Evolutionary conservation across 2,329 filamentous ascomycete genomes (phyloP).

Genomic region (Apiospora koreana): DNA sequence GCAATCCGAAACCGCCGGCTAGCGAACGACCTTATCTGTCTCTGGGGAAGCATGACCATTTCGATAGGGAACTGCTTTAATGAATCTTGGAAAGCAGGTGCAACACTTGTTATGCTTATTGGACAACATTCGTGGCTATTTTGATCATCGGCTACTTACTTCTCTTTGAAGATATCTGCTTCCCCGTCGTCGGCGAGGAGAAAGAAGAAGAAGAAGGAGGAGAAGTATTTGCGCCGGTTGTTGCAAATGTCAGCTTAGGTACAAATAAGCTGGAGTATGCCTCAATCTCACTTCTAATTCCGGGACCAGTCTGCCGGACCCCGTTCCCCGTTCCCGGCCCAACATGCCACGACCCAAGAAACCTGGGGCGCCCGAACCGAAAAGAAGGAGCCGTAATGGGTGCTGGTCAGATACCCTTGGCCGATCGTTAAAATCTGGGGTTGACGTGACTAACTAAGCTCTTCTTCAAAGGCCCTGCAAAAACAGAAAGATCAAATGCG

Average conservation of each 20-base stretch:
- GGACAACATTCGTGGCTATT: neutral
- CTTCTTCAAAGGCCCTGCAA: conserved; percentile 68
- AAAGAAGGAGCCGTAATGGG: conserved; percentile 46
- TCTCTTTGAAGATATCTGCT: neutral
- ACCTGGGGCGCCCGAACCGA: conserved; percentile 44
- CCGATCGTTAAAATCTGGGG: neutral
- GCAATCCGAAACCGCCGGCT: conserved; percentile 6
- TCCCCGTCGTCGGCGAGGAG: neutral
- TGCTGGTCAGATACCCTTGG: conserved; percentile 39
- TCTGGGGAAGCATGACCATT: conserved; percentile 4
- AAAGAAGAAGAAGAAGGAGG: too few species aligned
- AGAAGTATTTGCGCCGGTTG: neutral
- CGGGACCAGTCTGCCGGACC: conserved; percentile 15
- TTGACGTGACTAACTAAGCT: conserved; percentile 19
- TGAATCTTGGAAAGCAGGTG: too few species aligned
- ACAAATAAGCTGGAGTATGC: neutral
- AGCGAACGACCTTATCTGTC: conserved; percentile 5
- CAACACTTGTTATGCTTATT: neutral
- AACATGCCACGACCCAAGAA: conserved; percentile 45
- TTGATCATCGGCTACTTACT: neutral
- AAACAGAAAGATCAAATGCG: conserved; percentile 77
- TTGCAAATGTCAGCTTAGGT: neutral
- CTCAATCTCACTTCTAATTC: neutral
- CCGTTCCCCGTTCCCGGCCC: conserved; percentile 20
- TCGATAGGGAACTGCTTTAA: neutral